Evolutionary conservation across 208 protist species (phyloP).

Genomic region (Leishmania turanica): DNA sequence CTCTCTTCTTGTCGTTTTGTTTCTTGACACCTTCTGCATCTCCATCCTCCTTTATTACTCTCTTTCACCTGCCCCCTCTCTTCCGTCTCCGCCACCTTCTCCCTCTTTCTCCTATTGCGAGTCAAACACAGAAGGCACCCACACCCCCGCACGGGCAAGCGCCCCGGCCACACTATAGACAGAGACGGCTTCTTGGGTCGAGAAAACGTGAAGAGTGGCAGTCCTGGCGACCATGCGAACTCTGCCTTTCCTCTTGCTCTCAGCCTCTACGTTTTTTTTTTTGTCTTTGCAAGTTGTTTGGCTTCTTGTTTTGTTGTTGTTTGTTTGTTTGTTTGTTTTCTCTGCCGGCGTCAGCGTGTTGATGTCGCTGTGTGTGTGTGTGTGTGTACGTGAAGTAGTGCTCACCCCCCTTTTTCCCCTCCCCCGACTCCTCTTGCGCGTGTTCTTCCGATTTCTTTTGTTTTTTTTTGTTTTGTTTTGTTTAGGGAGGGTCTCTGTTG

Average conservation of each 20-base stretch:
- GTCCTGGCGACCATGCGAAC: neutral
- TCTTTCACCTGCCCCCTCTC: neutral
- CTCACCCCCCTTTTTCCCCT: neutral
- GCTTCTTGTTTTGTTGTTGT: neutral
- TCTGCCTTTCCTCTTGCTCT: neutral
- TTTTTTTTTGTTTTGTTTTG: neutral
- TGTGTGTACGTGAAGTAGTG: neutral
- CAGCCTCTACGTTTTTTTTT: neutral
- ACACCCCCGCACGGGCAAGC: neutral
- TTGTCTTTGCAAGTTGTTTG: neutral
- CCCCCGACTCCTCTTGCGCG: neutral
- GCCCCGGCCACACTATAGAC: neutral
- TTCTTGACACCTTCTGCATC: neutral
- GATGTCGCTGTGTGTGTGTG: too few species aligned
- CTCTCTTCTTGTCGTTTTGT: neutral
- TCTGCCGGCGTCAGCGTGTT: neutral
- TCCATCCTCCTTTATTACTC: neutral
- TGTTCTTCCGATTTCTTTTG: neutral
- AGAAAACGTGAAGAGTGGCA: neutral
- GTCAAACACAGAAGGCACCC: neutral
- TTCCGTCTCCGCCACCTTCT: neutral
- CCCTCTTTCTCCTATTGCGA: neutral
- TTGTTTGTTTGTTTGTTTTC: too few species aligned
- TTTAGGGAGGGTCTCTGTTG: neutral
- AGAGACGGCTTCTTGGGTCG: neutral